Conservation (phyloP, 2,329 filamentous ascomycete genomes). For the Pseudogymnoascus sp. region DNA sequence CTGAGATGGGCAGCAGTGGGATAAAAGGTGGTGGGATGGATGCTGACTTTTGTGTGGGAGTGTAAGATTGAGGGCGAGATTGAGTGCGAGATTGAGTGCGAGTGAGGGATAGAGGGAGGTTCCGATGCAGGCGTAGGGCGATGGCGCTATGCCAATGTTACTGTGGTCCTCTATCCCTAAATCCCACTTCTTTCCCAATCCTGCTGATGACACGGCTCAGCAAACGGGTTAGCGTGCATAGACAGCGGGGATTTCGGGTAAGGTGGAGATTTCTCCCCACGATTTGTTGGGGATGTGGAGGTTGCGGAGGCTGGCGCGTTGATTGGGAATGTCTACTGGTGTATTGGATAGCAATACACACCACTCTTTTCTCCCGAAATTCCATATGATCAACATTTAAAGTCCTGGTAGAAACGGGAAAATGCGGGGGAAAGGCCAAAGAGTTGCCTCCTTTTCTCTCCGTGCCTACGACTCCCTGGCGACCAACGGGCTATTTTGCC, state of each 20-base stretch:
- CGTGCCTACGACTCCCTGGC: not conserved
- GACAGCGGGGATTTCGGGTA: not conserved
- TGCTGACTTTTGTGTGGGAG: not conserved
- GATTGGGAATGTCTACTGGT: not conserved
- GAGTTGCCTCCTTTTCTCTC: not conserved
- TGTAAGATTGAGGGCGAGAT: not conserved
- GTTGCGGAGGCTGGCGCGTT: not conserved
- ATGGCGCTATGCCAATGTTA: not conserved
- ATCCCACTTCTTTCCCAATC: not conserved
- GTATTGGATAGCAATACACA: not conserved
- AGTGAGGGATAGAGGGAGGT: not conserved
- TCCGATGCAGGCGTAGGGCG: not conserved
- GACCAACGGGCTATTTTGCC: not conserved
- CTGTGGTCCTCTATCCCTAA: not conserved
- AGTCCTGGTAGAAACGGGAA: not conserved
- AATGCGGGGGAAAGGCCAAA: not conserved
- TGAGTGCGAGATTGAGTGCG: not conserved
- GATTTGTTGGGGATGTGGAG: conserved; percentile 3
- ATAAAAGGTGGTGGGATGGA: not conserved
- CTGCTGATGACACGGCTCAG: not conserved
- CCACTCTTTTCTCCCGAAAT: not conserved
- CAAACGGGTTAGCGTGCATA: not conserved
- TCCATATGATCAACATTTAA: not conserved
- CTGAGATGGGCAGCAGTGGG: not conserved
- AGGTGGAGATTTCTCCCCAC: conserved; percentile 4